A percentile compares a stretch with the other conserved stretches of the same genome.
Conservation (phyloP, 176 grass and related monocot species). For the Thalia dealbata region DNA sequence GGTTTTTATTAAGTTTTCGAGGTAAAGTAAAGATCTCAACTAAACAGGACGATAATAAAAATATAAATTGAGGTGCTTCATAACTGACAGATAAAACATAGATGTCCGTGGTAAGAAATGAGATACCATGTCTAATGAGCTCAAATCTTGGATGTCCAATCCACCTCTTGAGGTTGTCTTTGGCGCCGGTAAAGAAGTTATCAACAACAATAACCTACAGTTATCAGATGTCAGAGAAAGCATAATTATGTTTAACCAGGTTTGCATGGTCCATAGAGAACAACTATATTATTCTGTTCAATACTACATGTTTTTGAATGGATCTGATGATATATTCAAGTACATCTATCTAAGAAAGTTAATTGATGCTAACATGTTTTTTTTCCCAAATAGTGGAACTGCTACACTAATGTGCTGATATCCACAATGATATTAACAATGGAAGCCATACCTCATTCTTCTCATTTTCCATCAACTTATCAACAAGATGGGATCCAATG, state of each 20-base stretch:
- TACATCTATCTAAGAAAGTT: neutral
- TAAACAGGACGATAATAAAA: neutral
- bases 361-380: too few species aligned
- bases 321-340: neutral
- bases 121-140: conserved; percentile 95
- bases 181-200: conserved; percentile 96
- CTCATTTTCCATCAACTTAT: conserved; percentile 99
- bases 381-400: too few species aligned
- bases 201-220: conserved; percentile 88
- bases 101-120: neutral
- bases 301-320: neutral
- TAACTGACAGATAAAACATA: neutral
- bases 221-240: conserved; percentile 11
- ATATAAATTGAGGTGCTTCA: neutral
- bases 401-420: neutral
- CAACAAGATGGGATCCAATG: conserved; percentile 97
- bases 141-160: conserved; percentile 99
- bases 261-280: too few species aligned
- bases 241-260: neutral
- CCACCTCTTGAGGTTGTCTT: conserved; percentile 99
- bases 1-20: neutral
- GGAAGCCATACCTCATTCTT: conserved; percentile 70
- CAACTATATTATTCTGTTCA: too few species aligned
- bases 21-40: neutral
- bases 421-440: neutral